A percentile compares a stretch with the other conserved stretches of the same genome.
Evolutionary conservation across 1,284 basidiomycete genomes (phyloP).

Genomic region (Puccinia triticina): DNA sequence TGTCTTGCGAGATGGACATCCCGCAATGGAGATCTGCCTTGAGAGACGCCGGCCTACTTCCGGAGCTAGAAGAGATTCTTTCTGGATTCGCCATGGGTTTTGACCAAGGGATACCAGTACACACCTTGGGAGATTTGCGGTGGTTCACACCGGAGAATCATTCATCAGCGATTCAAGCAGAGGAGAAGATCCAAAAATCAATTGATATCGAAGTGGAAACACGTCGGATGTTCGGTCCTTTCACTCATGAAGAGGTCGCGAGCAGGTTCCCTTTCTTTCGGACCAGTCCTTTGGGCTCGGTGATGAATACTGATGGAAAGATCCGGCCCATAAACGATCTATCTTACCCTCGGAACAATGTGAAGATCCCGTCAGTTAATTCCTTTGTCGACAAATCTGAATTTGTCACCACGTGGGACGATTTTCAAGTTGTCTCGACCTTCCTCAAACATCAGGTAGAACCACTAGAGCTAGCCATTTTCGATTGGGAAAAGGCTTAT

Average conservation of each 20-base stretch:
- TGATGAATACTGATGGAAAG: constrained; percentile 18
- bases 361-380: not conserved
- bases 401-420: not conserved
- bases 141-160: constrained; percentile 11
- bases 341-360: not conserved
- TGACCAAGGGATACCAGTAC: constrained; percentile 7
- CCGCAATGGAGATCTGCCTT: not conserved
- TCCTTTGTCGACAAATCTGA: no score
- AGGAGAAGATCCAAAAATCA: not conserved
- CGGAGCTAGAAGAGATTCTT: not conserved
- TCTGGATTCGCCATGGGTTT: not conserved
- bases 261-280: not conserved
- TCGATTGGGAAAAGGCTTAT: no score
- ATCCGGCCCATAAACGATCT: not conserved
- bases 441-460: not conserved
- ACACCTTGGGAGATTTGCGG: not conserved
- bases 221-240: constrained; percentile 4
- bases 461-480: not conserved
- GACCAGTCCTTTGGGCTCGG: constrained; percentile 1
- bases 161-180: not conserved
- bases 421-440: not conserved
- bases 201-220: not conserved
- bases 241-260: not conserved
- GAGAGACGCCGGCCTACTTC: not conserved
- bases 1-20: no score